Percentiles rank a stretch among this genome's conserved stretches.
phyloP scores from a whole-genome alignment of 2,329 filamentous ascomycete genomes.

The Aspergillus pseudoglaucus region DNA sequence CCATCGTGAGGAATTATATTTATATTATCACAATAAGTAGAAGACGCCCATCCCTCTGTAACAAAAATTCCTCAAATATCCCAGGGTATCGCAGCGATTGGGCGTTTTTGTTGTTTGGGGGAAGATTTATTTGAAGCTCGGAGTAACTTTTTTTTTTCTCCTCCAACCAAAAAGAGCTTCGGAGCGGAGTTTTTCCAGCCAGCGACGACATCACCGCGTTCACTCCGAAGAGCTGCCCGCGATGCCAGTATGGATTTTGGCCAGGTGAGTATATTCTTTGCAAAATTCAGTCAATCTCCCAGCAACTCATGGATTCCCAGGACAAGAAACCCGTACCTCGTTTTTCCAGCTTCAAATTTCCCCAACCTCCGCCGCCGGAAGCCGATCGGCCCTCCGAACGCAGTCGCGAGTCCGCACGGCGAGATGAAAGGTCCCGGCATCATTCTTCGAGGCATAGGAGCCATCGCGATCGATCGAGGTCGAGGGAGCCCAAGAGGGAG shows the following conservation, averaged over 20 bases:
- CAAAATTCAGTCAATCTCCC: not conserved
- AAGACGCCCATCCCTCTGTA: slow-evolving; percentile 15
- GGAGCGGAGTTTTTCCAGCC: slow-evolving; percentile 21
- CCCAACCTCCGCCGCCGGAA: slow-evolving; percentile 21
- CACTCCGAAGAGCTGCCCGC: slow-evolving; percentile 4
- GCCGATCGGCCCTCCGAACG: slow-evolving; percentile 15
- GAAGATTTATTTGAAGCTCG: slow-evolving; percentile 1
- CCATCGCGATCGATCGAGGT: slow-evolving; percentile 19
- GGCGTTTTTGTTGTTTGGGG: not conserved
- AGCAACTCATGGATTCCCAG: slow-evolving; percentile 11
- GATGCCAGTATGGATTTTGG: slow-evolving; percentile 31
- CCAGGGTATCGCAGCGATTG: not conserved
- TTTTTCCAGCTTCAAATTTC: slow-evolving; percentile 67
- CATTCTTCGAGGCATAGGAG: slow-evolving; percentile 15
- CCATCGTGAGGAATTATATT: slow-evolving; percentile 49
- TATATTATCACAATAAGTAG: slow-evolving; percentile 7
- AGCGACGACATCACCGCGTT: slow-evolving; percentile 4
- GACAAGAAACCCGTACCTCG: slow-evolving; percentile 52
- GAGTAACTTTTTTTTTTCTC: slow-evolving; percentile 31
- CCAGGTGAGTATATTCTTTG: slow-evolving; percentile 23
- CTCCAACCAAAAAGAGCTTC: slow-evolving; percentile 14
- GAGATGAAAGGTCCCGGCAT: slow-evolving; percentile 17
- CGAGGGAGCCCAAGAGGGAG: slow-evolving; percentile 12
- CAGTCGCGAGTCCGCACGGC: slow-evolving; percentile 13
- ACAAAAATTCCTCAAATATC: slow-evolving; percentile 2